These are phyloP conservation scores for Candida michaelii DNA, from an alignment of 805 yeast species.

Conservation along the genomic window DNA sequence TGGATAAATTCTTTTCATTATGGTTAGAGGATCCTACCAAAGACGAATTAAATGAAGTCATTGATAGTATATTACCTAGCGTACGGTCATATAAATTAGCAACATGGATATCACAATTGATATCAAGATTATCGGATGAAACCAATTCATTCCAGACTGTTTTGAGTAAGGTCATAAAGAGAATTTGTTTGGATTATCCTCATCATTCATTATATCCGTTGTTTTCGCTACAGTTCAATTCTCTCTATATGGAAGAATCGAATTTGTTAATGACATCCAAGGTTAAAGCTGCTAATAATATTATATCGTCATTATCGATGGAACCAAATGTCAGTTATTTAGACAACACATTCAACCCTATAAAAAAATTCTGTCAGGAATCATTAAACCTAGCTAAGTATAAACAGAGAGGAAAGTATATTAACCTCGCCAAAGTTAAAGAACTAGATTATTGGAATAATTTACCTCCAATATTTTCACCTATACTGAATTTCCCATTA, in stretches of 20 bases:
- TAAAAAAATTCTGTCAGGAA: constrained; percentile 52
- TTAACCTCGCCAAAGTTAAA: constrained; percentile 35
- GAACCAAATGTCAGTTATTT: constrained; percentile 1
- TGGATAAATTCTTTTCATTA: constrained; percentile 76
- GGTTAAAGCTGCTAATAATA: constrained; percentile 46
- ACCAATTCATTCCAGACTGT: constrained; percentile 52
- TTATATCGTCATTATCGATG: constrained; percentile 37
- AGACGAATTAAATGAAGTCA: constrained; percentile 41
- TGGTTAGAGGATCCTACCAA: constrained; percentile 69
- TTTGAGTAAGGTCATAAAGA: constrained; percentile 47
- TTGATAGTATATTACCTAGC: constrained; percentile 34
- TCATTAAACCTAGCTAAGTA: constrained; percentile 51
- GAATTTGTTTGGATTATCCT: constrained; percentile 60
- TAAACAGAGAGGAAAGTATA: constrained; percentile 32
- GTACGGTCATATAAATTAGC: constrained; percentile 65
- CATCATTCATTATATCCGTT: constrained; percentile 67
- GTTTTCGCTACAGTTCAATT: constrained; percentile 54
- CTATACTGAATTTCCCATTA: neutral
- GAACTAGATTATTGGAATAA: constrained; percentile 8
- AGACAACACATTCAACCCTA: constrained; percentile 35
- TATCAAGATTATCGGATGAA: constrained; percentile 63
- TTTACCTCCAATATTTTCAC: constrained; percentile 7
- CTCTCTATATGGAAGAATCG: constrained; percentile 25
- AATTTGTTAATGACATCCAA: constrained; percentile 41
- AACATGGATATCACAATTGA: constrained; percentile 80